Conservation (phyloP, 176 grass and related monocot species). For the Cenchrus americanus region DNA sequence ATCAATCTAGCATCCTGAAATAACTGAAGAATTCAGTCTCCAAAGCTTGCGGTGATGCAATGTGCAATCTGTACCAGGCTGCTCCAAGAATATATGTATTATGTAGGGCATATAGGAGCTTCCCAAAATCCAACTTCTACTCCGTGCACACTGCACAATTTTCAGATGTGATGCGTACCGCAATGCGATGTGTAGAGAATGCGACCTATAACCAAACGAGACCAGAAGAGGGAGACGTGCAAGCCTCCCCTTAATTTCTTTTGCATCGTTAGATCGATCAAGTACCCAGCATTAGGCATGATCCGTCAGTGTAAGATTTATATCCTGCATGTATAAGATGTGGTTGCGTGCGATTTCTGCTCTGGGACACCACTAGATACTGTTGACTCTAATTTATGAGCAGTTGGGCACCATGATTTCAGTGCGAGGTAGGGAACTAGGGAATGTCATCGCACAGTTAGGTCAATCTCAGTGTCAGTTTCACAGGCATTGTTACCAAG, state of each 20-base stretch:
- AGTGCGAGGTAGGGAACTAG: background rate
- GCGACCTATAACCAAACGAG: constrained; percentile 27
- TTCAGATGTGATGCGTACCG: background rate
- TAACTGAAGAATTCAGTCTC: background rate
- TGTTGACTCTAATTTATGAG: background rate
- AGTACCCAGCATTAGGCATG: background rate
- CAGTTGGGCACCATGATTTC: constrained; percentile 11
- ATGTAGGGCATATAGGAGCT: background rate
- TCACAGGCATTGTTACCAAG: no score
- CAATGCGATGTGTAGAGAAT: background rate
- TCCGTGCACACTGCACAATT: constrained; percentile 1
- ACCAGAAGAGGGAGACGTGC: background rate
- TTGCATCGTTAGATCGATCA: background rate
- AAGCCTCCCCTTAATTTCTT: background rate
- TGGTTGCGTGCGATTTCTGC: background rate
- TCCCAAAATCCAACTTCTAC: constrained; percentile 6
- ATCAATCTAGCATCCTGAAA: background rate
- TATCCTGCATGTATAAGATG: background rate
- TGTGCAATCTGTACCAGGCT: background rate
- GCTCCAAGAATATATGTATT: background rate
- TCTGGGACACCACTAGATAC: background rate
- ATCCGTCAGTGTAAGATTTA: background rate
- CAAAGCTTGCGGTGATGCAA: background rate
- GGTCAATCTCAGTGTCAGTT: no score
- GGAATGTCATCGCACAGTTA: no score